Percentiles rank a stretch among this genome's conserved stretches.
Conservation (phyloP, 257 asterid genomes). For the Jasminum sambac region DNA sequence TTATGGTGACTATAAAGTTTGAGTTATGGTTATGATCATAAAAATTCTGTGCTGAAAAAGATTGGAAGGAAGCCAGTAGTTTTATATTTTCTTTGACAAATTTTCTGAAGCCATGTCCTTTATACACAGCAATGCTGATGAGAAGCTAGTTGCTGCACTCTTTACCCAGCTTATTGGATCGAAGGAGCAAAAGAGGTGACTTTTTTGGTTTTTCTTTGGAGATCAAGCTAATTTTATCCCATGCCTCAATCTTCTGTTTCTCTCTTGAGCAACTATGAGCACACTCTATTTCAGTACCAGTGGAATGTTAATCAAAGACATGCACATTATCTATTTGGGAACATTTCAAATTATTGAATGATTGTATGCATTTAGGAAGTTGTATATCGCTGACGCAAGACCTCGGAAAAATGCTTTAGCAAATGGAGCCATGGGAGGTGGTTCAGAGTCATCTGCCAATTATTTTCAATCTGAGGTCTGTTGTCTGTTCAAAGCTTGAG, state of each 20-base stretch:
- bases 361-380: conserved; percentile 59
- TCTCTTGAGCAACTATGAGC: neutral
- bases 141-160: conserved; percentile 86
- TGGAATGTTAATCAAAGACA: conserved; percentile 9
- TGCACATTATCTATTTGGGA: conserved; percentile 13
- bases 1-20: conserved; percentile 7
- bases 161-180: conserved; percentile 76
- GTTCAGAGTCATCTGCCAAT: conserved; percentile 98
- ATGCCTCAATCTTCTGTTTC: conserved; percentile 10
- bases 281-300: neutral
- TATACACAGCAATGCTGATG: conserved; percentile 83
- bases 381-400: conserved; percentile 97
- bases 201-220: conserved; percentile 18
- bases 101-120: conserved; percentile 23
- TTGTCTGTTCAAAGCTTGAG: conserved; percentile 32
- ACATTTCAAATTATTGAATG: conserved; percentile 17
- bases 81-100: conserved; percentile 5
- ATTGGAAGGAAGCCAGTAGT: conserved; percentile 12
- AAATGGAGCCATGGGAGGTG: conserved; percentile 99
- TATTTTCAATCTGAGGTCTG: conserved; percentile 93
- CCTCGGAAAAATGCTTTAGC: conserved; percentile 99
- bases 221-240: conserved; percentile 10
- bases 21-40: conserved; percentile 12
- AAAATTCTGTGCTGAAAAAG: conserved; percentile 2
- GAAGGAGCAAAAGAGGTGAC: conserved; percentile 68